Base-by-base conservation (phyloP, 2,329 filamentous ascomycete species). In the Thermomyces lanuginosus region DNA sequence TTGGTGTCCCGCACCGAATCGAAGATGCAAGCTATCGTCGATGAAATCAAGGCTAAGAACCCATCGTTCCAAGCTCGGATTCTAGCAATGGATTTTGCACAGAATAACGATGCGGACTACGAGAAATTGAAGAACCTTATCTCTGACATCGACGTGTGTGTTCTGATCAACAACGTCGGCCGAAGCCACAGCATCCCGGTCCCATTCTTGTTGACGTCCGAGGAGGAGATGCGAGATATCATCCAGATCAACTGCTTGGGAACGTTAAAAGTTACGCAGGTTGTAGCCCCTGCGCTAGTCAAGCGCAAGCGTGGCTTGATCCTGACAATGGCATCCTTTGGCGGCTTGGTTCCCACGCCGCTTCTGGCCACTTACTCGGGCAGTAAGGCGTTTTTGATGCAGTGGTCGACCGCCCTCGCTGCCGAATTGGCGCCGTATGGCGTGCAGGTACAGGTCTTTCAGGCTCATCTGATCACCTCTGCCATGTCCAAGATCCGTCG, bases 401-500 rank as follows among this genome's bases (percentile, higher is more conserved):
- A 92, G 48, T 98, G 89, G 89, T 92, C 79, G 39, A 77, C 73
- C 4, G 74, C 89, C 7, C 67, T 98, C 8, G 79, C 76, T 1
- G 69, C 76, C 8, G 89, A 98, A 56, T 67, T 98, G 16, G 71
- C 76, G 36, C 70, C 75, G 1, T 66, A 79, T 42, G 79, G 81
- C 31, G 72, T 98, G 21, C 76, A 82, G 37, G 83, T 92, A n/a
- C 75, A 95, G 54, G 70, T 95, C 25, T 76, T 92, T 15, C 69
- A 95, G 41, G 83, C 78, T 42, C 91, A 98, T 53, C 71, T 98
- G 24, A 80, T 98, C 44, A 92, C 83, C 4, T 86, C 81, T 1
- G 82, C 86, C 45, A 98, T 98, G 89, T 86, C 78, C 57, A 98
- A 98, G 66, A 72, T 98, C 42, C 76, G 81, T 43, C 76, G 75